Evolutionary conservation across 2,329 filamentous ascomycete genomes (phyloP).

Genomic region (Aurifilum marmelostoma): DNA sequence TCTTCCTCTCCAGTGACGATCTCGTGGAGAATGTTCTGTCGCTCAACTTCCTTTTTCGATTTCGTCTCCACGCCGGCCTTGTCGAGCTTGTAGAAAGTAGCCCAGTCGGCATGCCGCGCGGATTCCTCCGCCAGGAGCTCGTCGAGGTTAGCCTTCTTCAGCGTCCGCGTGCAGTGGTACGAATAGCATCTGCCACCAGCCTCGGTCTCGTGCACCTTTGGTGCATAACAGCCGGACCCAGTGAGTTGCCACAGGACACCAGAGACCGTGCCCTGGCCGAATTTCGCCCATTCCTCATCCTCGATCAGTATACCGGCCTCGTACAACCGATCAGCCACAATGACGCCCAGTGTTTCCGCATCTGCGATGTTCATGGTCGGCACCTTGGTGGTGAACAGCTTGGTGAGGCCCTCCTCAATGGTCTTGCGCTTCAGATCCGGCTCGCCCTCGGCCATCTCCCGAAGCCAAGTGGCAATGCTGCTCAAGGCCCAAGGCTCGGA

Average conservation of each 20-base stretch:
- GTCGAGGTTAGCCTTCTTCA: slow-evolving; percentile 91
- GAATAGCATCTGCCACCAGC: slow-evolving; percentile 85
- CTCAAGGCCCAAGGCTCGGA: slow-evolving; percentile 91
- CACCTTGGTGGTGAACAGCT: slow-evolving; percentile 90
- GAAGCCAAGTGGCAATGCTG: slow-evolving; percentile 83
- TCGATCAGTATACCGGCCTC: slow-evolving; percentile 75
- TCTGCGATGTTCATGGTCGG: slow-evolving; percentile 98
- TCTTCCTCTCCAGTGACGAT: slow-evolving; percentile 91
- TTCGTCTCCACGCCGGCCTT: slow-evolving; percentile 74
- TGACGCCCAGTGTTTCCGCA: slow-evolving; percentile 81
- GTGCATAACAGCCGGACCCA: slow-evolving; percentile 86
- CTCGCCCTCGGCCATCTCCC: slow-evolving; percentile 87
- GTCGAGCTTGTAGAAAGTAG: slow-evolving; percentile 81
- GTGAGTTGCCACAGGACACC: slow-evolving; percentile 94
- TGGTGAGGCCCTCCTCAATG: slow-evolving; percentile 84
- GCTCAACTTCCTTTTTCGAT: slow-evolving; percentile 84
- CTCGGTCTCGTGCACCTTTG: slow-evolving; percentile 74
- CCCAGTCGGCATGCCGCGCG: slow-evolving; percentile 80
- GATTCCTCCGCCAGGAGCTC: slow-evolving; percentile 70
- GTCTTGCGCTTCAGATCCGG: slow-evolving; percentile 82
- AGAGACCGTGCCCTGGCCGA: slow-evolving; percentile 77
- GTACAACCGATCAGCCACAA: slow-evolving; percentile 80
- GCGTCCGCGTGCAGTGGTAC: slow-evolving; percentile 86
- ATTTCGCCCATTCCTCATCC: slow-evolving; percentile 98
- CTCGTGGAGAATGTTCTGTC: slow-evolving; percentile 93